phyloP scores from a whole-genome alignment of 1,139 yeast species.

The Geotrichum europaeum region DNA sequence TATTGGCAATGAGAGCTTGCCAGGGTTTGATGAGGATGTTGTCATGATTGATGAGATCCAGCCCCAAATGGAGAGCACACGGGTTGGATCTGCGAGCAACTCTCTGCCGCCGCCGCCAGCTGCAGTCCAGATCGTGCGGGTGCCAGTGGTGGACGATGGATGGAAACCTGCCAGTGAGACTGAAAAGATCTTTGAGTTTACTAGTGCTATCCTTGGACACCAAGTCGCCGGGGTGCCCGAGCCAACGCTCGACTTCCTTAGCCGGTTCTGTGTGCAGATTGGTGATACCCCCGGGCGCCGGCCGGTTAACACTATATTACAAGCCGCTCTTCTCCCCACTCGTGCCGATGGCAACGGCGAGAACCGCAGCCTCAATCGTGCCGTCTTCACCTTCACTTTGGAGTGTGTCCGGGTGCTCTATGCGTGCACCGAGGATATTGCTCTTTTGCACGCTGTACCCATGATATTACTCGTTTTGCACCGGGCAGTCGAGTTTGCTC shows the following conservation, averaged over 20 bases:
- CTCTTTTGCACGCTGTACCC: conserved; percentile 41
- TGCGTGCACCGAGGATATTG: background rate
- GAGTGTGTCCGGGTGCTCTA: background rate
- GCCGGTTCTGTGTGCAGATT: background rate
- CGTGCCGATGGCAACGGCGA: background rate
- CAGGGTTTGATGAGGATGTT: background rate
- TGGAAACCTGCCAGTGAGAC: background rate
- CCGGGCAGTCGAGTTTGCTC: conserved; percentile 49
- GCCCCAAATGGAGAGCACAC: background rate
- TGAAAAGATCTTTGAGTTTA: background rate
- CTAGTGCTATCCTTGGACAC: background rate
- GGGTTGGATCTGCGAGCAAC: background rate
- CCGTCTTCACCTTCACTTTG: background rate
- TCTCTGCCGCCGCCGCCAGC: background rate
- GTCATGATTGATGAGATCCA: background rate
- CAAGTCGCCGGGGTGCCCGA: background rate
- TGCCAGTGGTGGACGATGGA: background rate
- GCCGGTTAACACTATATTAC: background rate
- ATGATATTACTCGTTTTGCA: conserved; percentile 50
- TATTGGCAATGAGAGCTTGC: background rate
- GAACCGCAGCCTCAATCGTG: background rate
- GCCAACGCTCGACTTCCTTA: conserved; percentile 2
- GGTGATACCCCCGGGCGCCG: background rate
- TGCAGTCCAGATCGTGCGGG: background rate
- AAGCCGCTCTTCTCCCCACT: background rate